phyloP scores from a whole-genome alignment of 805 yeast genomes.

The Phaffomyces antillensis region DNA sequence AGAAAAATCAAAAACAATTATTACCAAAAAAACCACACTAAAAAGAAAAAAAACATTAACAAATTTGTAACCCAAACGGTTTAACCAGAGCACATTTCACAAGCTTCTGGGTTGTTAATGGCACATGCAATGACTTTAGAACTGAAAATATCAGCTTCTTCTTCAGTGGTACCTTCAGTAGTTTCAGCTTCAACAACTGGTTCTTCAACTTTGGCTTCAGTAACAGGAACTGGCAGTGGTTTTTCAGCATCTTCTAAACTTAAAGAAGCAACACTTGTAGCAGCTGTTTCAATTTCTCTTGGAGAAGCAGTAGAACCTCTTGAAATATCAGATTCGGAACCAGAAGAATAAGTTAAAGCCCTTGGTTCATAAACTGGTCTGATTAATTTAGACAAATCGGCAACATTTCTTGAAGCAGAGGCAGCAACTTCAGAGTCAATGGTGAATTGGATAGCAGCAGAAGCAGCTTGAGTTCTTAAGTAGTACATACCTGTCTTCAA shows the following conservation, averaged over 20 bases:
- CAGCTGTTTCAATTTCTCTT: conserved; percentile 27
- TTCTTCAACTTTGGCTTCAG: conserved; percentile 15
- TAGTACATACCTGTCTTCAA: conserved; percentile 98
- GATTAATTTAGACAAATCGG: conserved; percentile 28
- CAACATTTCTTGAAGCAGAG: conserved; percentile 57
- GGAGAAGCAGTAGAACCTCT: conserved; percentile 25
- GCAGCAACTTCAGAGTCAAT: conserved; percentile 92
- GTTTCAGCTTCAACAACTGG: conserved; percentile 22
- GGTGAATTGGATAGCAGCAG: conserved; percentile 91
- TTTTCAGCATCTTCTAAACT: conserved; percentile 30
- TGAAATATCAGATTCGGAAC: conserved; percentile 10
- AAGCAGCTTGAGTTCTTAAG: conserved; percentile 93
- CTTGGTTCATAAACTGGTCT: conserved; percentile 32
- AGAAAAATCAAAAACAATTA: background rate
- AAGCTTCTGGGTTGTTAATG: conserved; percentile 92
- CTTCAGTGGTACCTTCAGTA: conserved; percentile 23
- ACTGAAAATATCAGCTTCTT: conserved; percentile 65
- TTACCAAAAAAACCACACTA: conserved; percentile 11
- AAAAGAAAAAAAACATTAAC: background rate
- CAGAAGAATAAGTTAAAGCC: conserved; percentile 9
- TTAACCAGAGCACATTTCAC: conserved; percentile 98
- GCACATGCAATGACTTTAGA: conserved; percentile 95
- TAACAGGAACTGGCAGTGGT: conserved; percentile 23
- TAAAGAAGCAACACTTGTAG: conserved; percentile 32
- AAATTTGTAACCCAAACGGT: background rate